These are phyloP conservation scores for Chytriomyces sp. DNA, from an alignment of 192 early-diverging fungal species.

Conservation along the genomic window DNA sequence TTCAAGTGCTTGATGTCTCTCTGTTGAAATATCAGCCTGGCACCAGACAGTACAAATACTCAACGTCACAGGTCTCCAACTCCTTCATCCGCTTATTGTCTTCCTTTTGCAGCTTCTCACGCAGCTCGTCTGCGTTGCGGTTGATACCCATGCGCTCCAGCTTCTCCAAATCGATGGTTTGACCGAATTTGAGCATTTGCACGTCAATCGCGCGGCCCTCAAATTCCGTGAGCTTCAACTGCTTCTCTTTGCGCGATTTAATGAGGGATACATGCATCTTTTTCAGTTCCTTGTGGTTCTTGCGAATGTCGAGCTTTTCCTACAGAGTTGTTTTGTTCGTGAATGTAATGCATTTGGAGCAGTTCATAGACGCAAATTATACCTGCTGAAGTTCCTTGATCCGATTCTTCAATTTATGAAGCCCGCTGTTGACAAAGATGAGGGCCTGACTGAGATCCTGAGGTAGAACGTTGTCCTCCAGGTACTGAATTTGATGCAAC, in stretches of 20 bases:
- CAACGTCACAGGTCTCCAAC: slow-evolving; percentile 48
- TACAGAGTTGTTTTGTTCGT: slow-evolving; percentile 55
- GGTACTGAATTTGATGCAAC: slow-evolving; percentile 58
- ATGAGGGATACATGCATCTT: slow-evolving; percentile 61
- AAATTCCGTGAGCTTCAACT: slow-evolving; percentile 55
- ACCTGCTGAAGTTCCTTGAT: slow-evolving; percentile 65
- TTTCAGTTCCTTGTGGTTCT: slow-evolving; percentile 62
- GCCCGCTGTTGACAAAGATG: slow-evolving; percentile 57
- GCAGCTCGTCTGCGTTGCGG: slow-evolving; percentile 60
- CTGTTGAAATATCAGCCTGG: slow-evolving; percentile 22
- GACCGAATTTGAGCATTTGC: slow-evolving; percentile 70
- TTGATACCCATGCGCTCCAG: slow-evolving; percentile 65
- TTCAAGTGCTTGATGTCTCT: slow-evolving; percentile 41
- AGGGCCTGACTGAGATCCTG: slow-evolving; percentile 51
- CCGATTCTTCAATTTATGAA: slow-evolving; percentile 47
- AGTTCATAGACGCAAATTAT: slow-evolving; percentile 43
- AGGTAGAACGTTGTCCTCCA: slow-evolving; percentile 51
- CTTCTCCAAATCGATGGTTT: slow-evolving; percentile 64
- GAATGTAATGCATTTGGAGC: slow-evolving; percentile 59
- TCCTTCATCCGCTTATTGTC: slow-evolving; percentile 53
- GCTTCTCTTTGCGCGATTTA: slow-evolving; percentile 62
- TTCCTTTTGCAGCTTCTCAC: slow-evolving; percentile 61
- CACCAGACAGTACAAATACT: neutral
- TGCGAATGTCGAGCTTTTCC: slow-evolving; percentile 65
- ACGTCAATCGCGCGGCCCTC: slow-evolving; percentile 55